Evolutionary conservation across 139 green algal species (phyloP).

Genomic region (Chlorella sp.): DNA sequence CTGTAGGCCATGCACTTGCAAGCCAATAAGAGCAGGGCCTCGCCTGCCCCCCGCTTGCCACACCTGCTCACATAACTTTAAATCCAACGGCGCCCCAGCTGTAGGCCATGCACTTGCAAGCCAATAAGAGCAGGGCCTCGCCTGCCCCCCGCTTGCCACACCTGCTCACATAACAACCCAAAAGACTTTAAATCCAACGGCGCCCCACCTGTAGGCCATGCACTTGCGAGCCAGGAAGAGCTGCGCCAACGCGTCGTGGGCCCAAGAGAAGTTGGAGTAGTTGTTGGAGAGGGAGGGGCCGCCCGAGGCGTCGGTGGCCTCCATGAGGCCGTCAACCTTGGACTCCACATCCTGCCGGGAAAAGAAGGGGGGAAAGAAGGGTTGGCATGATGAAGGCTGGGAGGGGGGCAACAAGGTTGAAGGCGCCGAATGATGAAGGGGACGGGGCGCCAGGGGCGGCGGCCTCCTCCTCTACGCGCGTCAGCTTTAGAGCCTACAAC

Average conservation of each 20-base stretch:
- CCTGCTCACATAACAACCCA: too few species aligned
- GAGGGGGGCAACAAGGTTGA: too few species aligned
- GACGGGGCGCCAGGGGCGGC: too few species aligned
- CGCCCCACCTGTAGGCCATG: slow-evolving; percentile 67
- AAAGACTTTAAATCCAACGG: too few species aligned
- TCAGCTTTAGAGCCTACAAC: too few species aligned
- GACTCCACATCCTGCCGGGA: slow-evolving; percentile 1
- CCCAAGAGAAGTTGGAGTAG: slow-evolving; percentile 62
- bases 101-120: too few species aligned
- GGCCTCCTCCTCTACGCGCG: too few species aligned
- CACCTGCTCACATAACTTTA: too few species aligned
- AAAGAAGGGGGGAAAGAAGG: neutral
- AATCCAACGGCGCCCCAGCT: neutral
- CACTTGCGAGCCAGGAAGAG: slow-evolving; percentile 74
- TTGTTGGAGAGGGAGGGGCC: slow-evolving; percentile 47
- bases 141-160: neutral
- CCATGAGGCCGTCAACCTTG: slow-evolving; percentile 57
- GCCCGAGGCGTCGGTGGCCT: too few species aligned
- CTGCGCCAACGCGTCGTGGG: slow-evolving; percentile 69
- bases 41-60: neutral
- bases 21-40: slow-evolving; percentile 73
- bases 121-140: neutral
- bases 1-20: slow-evolving; percentile 77
- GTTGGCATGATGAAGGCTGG: neutral
- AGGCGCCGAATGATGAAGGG: too few species aligned